These are phyloP conservation scores for Saccharomycopsis babjevae DNA, from an alignment of 805 yeast species.

Conservation along the genomic window DNA sequence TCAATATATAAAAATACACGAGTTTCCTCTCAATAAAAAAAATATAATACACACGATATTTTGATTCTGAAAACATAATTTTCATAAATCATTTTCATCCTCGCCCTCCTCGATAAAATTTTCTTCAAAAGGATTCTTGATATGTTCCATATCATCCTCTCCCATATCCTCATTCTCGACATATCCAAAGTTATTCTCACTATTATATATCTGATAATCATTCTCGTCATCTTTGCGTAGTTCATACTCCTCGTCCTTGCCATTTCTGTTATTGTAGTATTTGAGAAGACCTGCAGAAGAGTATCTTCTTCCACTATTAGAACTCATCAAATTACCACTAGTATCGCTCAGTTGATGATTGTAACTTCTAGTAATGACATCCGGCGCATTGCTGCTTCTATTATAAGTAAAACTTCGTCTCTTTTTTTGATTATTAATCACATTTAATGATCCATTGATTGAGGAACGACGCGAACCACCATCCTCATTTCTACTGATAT, in stretches of 20 bases:
- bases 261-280: constrained; percentile 12
- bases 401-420: background rate
- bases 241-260: background rate
- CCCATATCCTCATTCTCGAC: too few relatives aligned
- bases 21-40: too few relatives aligned
- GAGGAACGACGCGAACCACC: background rate
- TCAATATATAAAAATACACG: too few relatives aligned
- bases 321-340: background rate
- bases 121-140: too few relatives aligned
- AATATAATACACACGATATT: too few relatives aligned
- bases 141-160: too few relatives aligned
- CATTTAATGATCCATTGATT: background rate
- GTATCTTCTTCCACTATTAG: constrained; percentile 2
- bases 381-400: background rate
- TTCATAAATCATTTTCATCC: too few relatives aligned
- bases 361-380: background rate
- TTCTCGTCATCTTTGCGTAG: constrained; percentile 1
- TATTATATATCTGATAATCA: background rate
- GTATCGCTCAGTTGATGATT: background rate
- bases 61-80: too few relatives aligned
- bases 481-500: background rate
- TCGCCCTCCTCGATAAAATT: too few relatives aligned
- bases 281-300: constrained; percentile 11
- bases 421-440: background rate
- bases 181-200: background rate